Conservation (phyloP, 345 rosid species). For the Salix purpurea region DNA sequence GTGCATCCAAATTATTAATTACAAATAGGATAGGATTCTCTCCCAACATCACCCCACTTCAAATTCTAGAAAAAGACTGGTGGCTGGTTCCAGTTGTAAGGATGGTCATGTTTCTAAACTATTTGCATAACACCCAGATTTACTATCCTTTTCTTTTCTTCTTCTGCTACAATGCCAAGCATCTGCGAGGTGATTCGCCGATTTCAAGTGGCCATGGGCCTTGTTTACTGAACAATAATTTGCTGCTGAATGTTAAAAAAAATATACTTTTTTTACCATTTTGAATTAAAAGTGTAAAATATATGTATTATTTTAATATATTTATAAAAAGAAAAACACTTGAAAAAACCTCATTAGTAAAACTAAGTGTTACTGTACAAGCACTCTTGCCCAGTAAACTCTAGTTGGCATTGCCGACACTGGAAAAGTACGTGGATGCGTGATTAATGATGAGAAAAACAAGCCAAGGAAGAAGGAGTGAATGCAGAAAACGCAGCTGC, state of each 20-base stretch:
- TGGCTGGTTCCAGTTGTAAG: conserved; percentile 22
- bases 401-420: background rate
- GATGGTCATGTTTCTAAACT: no score
- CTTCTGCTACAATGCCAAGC: background rate
- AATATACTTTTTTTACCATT: no score
- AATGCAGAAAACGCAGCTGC: no score
- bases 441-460: background rate
- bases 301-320: no score
- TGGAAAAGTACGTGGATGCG: background rate
- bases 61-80: background rate
- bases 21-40: no score
- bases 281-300: no score
- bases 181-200: no score
- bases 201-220: no score
- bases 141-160: background rate
- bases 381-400: background rate
- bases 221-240: no score
- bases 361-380: background rate
- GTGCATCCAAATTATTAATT: no score
- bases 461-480: background rate
- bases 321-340: no score
- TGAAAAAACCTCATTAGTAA: background rate
- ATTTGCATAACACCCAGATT: background rate
- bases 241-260: no score
- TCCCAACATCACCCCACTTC: background rate